Evolutionary conservation across 208 protist genomes (phyloP), one percentile per base, ranked within the genome.

Genomic region (Trypanosoma lewisi): DNA sequence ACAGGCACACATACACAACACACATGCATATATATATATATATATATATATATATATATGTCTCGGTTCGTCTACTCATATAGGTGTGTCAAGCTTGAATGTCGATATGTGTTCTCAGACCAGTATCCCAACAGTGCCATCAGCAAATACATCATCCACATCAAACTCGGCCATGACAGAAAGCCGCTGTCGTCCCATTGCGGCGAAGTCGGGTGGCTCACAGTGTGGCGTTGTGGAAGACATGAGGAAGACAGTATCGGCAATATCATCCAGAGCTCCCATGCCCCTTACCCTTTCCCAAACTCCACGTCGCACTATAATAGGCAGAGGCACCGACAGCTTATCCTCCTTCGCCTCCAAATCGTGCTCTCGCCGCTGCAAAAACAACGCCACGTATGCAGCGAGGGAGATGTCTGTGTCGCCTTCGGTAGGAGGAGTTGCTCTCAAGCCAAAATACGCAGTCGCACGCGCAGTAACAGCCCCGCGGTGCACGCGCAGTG

Each of bases 221-320:
- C 83, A 90, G 51, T 90, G 80, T 30, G 83, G 80, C 2, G 83
- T 87, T 2, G 80, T 90, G 12, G 80, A 87, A 42, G 27, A 63
- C 5, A 44, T 14, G 12, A 90, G 56, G n/a, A 90, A 72, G 39
- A 50, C 28, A 16, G 36, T 41, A 16, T 76, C 64, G 1, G 83
- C 68, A 21, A 75, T 12, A 5, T 45, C 19, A 19, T 73, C 37
- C n/a, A 72, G 17, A 28, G 1, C 5, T 17, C 28, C 34, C 62
- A 49, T 50, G 12, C 17, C 2, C 16, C 2, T n/a, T 16, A 45
- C 1, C 53, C n/a, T n/a, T 12, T 17, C 59, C 56, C 55, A 81
- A 2, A 19, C 58, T 17, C 9, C 21, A 42, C 66, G 60, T 59
- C 68, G 68, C 33, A 67, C 25, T 19, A 74, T 19, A 45, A 74